Evolutionary conservation across 2,329 filamentous ascomycete genomes (phyloP), one percentile per base, ranked within the genome.

Genomic region (Elsinoe batatas): DNA sequence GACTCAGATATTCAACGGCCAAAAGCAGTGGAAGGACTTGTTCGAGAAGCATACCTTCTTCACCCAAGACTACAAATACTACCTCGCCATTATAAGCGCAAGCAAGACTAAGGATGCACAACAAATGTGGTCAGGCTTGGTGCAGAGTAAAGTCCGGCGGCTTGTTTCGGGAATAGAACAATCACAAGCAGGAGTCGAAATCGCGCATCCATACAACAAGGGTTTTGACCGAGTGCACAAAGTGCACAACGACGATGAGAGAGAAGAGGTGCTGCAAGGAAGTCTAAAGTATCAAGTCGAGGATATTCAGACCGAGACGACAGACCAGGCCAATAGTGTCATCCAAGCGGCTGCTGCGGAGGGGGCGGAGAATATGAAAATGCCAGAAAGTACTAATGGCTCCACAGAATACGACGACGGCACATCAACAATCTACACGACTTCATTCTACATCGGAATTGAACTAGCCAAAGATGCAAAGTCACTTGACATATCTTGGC

Each of bases 1-100:
- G 8, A 83, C 87, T 59, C 81, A 83, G 62, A 94, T 98, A 59
- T 85, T 91, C 71, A 69, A 79, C 32, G 88, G 87, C 56, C 87
- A 86, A 64, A 78, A 79, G 58, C 80, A 79, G 13, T 98, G 93
- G 93, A 88, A 85, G 63, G 88, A 91, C 59, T 75, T 98, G 1
- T 97, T 98, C 68, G 76, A 80, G 44, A 90, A 90, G 64, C 91
- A 97, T 70, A 87, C 84, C 0, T 98, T 98, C 71, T 98, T 98
- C 72, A 95, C 91, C 0, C 71, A 82, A 37, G 90, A 87, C 61
- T 95, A 95, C 76, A 95, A 94, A 69, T 96, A 97, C 69, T 98
- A 97, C 68, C 82, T 98, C 54, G 88, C 86, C 53, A 85, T 98
- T 56, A 85, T 91, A 49, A 83, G 89, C 13, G 85, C 88, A 1